Evolutionary conservation across 2,329 filamentous ascomycete genomes (phyloP), one percentile per base, ranked within the genome.

Genomic region (Daldinia sp.): DNA sequence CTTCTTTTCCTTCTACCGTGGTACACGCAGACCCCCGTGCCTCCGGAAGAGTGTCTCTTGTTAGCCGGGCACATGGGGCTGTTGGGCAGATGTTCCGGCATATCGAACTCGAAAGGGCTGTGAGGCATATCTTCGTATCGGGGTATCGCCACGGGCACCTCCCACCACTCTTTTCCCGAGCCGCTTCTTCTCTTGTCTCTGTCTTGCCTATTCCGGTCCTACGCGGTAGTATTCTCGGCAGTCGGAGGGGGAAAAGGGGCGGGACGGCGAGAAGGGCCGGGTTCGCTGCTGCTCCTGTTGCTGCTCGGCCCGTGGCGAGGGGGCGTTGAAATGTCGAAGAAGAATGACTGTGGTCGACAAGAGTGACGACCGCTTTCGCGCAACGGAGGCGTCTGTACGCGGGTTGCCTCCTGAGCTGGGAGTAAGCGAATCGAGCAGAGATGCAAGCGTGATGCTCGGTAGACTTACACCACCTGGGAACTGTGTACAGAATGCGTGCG

Each of bases 51-150:
- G 56, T 83, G 79, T 37, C 76, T 79, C 41, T 72, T 72, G 69
- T 85, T 83, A 7, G 81, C 73, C 2, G 83, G 83, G 56, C 83
- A 85, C 74, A 84, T 78, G 13, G 82, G 82, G 67, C 82, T 85
- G 58, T 64, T 80, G 29, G 82, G 81, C 6, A 83, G 72, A 63
- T 85, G 83, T 63, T 85, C 81, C 1, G 82, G 81, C 9, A 85
- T 64, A 47, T 83, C 77, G 60, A 85, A 84, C 48, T 80, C 74
- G 58, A 85, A 85, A 3, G 62, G 52, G 19, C 55, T 58, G 35
- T 7, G 66, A 63, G 55, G 61, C 67, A 35, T 73, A 72, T 41
- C 76, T 21, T 67, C 65, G 62, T 71, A 72, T 21, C 67, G 57
- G 6, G 63, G 59, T 11, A 70, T 54, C 11, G 65, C 63, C 25